Evolutionary conservation across 176 grass and related monocot genomes (phyloP).

Genomic region (Rhynchospora pubera): DNA sequence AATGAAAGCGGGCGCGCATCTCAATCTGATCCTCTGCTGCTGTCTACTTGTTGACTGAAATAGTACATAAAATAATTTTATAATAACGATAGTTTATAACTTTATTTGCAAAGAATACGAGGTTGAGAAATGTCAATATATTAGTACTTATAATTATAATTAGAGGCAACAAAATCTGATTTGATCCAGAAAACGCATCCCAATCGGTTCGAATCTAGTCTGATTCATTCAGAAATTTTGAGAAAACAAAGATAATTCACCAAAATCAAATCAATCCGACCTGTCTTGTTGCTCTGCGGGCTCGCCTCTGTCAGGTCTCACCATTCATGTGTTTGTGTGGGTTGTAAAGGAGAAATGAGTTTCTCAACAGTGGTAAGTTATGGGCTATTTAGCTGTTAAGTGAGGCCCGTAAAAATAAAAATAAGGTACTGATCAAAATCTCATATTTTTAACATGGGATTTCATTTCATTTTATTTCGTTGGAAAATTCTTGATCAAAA

Average conservation of each 20-base stretch:
- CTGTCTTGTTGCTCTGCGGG: not conserved
- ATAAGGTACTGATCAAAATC: too few relatives aligned
- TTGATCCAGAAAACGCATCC: too few relatives aligned
- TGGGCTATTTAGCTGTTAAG: not conserved
- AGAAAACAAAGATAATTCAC: too few relatives aligned
- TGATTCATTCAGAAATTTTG: too few relatives aligned
- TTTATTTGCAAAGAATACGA: not conserved
- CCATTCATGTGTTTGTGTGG: not conserved
- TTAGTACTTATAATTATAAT: not conserved
- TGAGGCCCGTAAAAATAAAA: not conserved
- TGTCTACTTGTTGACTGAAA: conserved; percentile 3
- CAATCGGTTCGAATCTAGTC: too few relatives aligned
- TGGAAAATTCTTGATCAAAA: too few relatives aligned
- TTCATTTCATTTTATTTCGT: too few relatives aligned
- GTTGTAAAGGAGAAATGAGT: not conserved
- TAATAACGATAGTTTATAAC: not conserved
- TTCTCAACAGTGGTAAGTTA: not conserved
- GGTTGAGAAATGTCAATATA: not conserved
- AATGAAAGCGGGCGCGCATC: not conserved
- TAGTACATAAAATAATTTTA: not conserved
- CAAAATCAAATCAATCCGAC: too few relatives aligned
- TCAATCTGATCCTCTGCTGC: not conserved
- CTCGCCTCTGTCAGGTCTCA: too few relatives aligned
- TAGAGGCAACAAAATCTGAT: too few relatives aligned
- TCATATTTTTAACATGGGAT: too few relatives aligned